Evolutionary conservation across 352 stramenopile genomes (phyloP).

Genomic region (Stephanocyclus meneghinianus): DNA sequence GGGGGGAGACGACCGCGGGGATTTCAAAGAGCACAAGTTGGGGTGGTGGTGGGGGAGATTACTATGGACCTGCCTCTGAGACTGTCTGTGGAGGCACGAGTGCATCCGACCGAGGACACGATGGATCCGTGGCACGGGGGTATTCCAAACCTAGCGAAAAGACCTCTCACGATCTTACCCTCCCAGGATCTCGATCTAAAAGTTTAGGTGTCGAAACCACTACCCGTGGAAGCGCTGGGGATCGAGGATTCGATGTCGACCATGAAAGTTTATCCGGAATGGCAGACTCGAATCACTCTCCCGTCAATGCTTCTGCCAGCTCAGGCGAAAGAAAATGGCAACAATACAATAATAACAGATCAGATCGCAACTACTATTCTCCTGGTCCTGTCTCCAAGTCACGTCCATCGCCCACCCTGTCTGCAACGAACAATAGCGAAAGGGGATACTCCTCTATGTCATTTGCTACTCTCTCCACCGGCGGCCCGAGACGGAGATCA

Average conservation of each 20-base stretch:
- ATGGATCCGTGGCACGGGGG: background rate
- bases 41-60: slow-evolving; percentile 16
- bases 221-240: background rate
- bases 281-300: background rate
- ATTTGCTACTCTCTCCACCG: slow-evolving; percentile 9
- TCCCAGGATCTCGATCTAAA: background rate
- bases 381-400: slow-evolving; percentile 1
- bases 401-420: slow-evolving; percentile 3
- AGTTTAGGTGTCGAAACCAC: background rate
- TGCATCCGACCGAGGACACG: background rate
- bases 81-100: background rate
- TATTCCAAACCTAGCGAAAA: background rate
- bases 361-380: slow-evolving; percentile 7
- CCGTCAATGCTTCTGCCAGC: background rate
- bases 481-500: background rate
- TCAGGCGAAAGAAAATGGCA: slow-evolving; percentile 1
- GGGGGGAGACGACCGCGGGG: background rate
- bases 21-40: slow-evolving; percentile 21
- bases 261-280: background rate
- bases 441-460: slow-evolving; percentile 13
- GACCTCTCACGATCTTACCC: background rate
- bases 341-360: background rate
- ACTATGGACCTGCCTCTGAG: slow-evolving; percentile 14
- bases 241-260: slow-evolving; percentile 4
- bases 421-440: background rate